Base-by-base conservation (phyloP, 2,329 filamentous ascomycete genomes). In the Penicillium digitatum region DNA sequence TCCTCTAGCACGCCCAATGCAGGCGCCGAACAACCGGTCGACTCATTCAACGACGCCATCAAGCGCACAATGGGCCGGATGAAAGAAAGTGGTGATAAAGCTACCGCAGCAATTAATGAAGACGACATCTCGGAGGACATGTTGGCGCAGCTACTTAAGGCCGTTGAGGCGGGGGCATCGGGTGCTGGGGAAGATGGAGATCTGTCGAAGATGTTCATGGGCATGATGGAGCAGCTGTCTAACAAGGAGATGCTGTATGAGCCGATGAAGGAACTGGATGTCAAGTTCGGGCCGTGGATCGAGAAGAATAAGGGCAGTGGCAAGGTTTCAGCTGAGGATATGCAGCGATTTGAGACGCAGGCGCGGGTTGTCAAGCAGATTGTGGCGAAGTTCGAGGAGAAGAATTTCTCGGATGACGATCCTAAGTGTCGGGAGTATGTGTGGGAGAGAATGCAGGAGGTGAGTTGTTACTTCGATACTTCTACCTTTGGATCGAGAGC, bases 231-330 rank as follows among this genome's bases (percentile, higher is more conserved):
- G 76, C 92, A 99, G 74, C 81, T 99, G 60, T 97, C 94, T 3
- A 96, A 95, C 74, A 97, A 96, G 78, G 94, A 97, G 64, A 96
- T 99, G 60, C 76, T 99, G 48, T 97, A 97, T 71, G 93, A 99
- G 76, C 94, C 94, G 2, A 96, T 99, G 91, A 96, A 96, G 78
- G 94, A 99, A 75, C 79, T 99, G 45, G 79, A 95, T 72, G 87
- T 90, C 50, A 97, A 96, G 74, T 99, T 94, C 69, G 93, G 92
- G 0, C 85, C 76, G 2, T 99, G 94, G 93, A 81, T 99, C 71
- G 82, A 83, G 66, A 87, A 89, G 75, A 93, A 96, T 72, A 79
- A 80, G 63, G 81, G 76, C 38, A 84, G 78, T 24, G 68, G 62
- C 0, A 86, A 85, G 48, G 75, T 86, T 2, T 74, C 81, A 0